Base-by-base conservation (phyloP, 2,329 filamentous ascomycete genomes). In the Hymenotorrendiella dingleyae region DNA sequence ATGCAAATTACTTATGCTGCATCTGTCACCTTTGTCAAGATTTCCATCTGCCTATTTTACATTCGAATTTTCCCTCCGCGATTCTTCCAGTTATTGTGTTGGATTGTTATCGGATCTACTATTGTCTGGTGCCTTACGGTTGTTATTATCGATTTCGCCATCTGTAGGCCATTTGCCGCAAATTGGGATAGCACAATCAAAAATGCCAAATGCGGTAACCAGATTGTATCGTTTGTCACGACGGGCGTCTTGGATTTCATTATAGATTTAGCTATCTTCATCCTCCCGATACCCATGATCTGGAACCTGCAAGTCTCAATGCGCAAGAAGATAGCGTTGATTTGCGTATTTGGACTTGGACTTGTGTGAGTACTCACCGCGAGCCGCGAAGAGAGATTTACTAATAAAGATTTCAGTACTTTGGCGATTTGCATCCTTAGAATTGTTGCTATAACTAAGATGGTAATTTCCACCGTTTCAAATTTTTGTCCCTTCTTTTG, bases 281-380 rank as follows among this genome's bases (percentile, higher is more conserved):
- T 56, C 42, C 41, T 64, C 3, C 62, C 62, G n/a, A 58, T 64
- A 4, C 52, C 56, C 0, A 64, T 64, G 60, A 61, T 64, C 1
- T 46, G 62, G 10, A 54, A 57, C 20, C 52, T 64, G 1, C 59
- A 63, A 22, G 57, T 64, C n/a, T 33, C 32, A 6, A 40, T 8
- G 16, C 26, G 19, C 10, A 37, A 45, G 4, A 41, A 33, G 12
- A 19, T 41, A 12, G 43, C 37, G 3, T 22, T 45, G 3, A 37
- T 36, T 16, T 6, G 24, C 9, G 39, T 45, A 19, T 45, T 45
- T 33, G 38, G 37, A 28, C 37, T 45, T n/a, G 43, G 43, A 9
- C n/a, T 40, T 34, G 36, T 28, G 42, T 44, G 20, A 7, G 23
- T 24, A 6, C 1, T 9, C 11, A 9, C 20, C 16, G n/a, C n/a